phyloP scores from a whole-genome alignment of 495 filamentous ascomycete genomes.

The Talaromyces adpressus region DNA sequence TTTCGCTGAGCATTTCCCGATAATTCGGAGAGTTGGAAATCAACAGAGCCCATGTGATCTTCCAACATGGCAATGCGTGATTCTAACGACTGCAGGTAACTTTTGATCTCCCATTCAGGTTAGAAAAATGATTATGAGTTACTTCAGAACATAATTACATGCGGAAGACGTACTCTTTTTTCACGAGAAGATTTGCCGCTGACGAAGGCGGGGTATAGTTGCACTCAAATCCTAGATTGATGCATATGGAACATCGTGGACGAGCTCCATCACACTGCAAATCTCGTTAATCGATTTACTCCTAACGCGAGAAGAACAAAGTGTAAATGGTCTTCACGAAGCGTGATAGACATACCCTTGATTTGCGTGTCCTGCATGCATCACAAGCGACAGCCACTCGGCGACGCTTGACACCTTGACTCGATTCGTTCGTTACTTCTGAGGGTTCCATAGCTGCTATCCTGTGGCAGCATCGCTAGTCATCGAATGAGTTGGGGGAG shows the following conservation, averaged over 20 bases:
- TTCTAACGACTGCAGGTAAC: conserved; percentile 11
- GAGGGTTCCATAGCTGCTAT: too few relatives aligned
- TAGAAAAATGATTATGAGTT: too few relatives aligned
- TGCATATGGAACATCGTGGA: conserved; percentile 36
- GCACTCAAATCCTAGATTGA: conserved; percentile 40
- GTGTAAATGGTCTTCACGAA: not conserved
- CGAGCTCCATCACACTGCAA: conserved; percentile 35
- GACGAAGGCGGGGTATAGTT: conserved; percentile 32
- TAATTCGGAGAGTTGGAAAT: conserved; percentile 21
- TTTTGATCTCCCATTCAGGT: too few relatives aligned
- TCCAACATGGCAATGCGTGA: conserved; percentile 15
- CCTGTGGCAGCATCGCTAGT: too few relatives aligned
- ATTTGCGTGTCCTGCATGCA: conserved; percentile 40
- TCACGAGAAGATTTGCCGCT: conserved; percentile 36
- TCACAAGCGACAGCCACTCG: conserved; percentile 36
- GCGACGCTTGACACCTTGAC: conserved; percentile 20
- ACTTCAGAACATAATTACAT: not conserved
- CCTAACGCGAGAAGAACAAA: too few relatives aligned
- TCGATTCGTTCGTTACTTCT: too few relatives aligned
- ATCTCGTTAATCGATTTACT: not conserved
- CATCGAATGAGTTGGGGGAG: too few relatives aligned
- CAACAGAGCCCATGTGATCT: conserved; percentile 17
- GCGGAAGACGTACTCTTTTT: conserved; percentile 27
- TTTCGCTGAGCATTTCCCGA: conserved; percentile 8
- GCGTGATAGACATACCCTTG: conserved; percentile 21